Conservation (phyloP, 2,329 filamentous ascomycete species). For the Paramyrothecium sp. region DNA sequence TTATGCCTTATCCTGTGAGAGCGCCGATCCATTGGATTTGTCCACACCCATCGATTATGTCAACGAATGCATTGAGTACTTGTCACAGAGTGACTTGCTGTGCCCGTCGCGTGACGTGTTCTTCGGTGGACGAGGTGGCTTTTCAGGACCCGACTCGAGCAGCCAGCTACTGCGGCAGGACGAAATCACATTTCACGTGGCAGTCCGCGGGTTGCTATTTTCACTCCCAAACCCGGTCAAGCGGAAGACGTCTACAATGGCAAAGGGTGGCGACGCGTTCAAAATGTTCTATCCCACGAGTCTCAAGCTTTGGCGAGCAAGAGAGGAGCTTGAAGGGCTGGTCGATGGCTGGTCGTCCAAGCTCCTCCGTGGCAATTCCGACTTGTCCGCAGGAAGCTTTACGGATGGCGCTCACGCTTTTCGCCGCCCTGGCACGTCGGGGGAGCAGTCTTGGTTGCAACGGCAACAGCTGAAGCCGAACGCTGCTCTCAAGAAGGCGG, state of each 20-base stretch:
- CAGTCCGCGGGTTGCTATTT: constrained; percentile 82
- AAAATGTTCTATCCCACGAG: constrained; percentile 93
- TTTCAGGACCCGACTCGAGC: constrained; percentile 52
- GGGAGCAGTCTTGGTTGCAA: constrained; percentile 32
- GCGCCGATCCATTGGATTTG: constrained; percentile 44
- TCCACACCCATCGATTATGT: constrained; percentile 72
- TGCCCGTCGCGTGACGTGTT: constrained; percentile 69
- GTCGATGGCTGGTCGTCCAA: constrained; percentile 68
- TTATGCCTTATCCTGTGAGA: constrained; percentile 80
- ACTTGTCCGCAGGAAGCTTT: constrained; percentile 32
- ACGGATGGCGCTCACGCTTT: constrained; percentile 49
- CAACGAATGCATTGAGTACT: constrained; percentile 78
- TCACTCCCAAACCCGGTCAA: constrained; percentile 84
- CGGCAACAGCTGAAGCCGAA: constrained; percentile 24
- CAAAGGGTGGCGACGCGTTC: constrained; percentile 59
- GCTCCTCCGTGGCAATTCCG: constrained; percentile 54
- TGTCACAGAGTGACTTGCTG: constrained; percentile 87
- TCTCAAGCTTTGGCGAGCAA: constrained; percentile 77
- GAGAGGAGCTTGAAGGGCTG: constrained; percentile 76
- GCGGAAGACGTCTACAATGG: constrained; percentile 49
- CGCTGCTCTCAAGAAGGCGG: constrained; percentile 9
- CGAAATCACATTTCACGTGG: constrained; percentile 90
- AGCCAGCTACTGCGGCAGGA: constrained; percentile 83
- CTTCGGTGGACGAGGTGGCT: constrained; percentile 60
- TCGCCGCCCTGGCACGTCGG: constrained; percentile 35